Evolutionary conservation across 2,329 filamentous ascomycete species (phyloP).

Genomic region (Grosmannia huntii): DNA sequence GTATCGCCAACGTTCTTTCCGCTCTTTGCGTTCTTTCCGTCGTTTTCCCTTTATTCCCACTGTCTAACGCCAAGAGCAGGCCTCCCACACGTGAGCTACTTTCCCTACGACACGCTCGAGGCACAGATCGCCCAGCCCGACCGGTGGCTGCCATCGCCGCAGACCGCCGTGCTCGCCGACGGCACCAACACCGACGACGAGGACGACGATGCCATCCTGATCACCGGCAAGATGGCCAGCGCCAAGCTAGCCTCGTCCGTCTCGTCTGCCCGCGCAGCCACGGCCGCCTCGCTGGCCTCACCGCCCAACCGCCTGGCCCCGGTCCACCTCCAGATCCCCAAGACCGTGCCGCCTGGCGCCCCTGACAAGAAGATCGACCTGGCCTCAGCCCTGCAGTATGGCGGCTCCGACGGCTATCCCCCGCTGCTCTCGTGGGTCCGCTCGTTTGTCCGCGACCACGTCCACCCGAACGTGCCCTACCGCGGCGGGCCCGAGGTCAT

Average conservation of each 20-base stretch:
- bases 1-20: constrained; percentile 13
- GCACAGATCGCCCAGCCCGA: constrained; percentile 63
- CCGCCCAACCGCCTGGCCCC: constrained; percentile 16
- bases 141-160: constrained; percentile 60
- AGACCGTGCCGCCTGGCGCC: constrained; percentile 38
- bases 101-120: constrained; percentile 85
- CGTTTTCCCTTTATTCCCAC: background rate
- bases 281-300: constrained; percentile 10
- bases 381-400: constrained; percentile 74
- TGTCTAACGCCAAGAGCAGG: constrained; percentile 32
- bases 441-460: constrained; percentile 60
- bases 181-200: constrained; percentile 21
- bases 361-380: constrained; percentile 63
- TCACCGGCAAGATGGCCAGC: constrained; percentile 21
- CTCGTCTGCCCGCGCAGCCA: constrained; percentile 13
- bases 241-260: constrained; percentile 4
- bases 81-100: constrained; percentile 68
- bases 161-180: constrained; percentile 33
- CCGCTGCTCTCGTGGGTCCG: constrained; percentile 66
- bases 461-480: constrained; percentile 77
- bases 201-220: constrained; percentile 24
- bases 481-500: constrained; percentile 62
- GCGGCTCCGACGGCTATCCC: constrained; percentile 68
- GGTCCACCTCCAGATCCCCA: constrained; percentile 58
- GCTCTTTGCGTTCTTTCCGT: background rate